Evolutionary conservation across 2,329 filamentous ascomycete species (phyloP).

Genomic region (Hirsutella thompsonii): DNA sequence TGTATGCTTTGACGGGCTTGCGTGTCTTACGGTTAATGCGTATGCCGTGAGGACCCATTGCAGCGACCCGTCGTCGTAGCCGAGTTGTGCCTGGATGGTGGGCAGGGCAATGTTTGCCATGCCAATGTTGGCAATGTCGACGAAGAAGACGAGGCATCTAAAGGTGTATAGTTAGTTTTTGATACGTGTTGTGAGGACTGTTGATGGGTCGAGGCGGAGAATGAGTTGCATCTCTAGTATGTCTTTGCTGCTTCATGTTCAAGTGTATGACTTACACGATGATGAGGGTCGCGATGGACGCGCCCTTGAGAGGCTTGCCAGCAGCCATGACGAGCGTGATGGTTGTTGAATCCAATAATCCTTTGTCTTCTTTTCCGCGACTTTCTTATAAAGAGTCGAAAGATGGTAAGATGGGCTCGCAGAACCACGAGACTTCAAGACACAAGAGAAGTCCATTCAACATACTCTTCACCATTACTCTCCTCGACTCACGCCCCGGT

Average conservation of each 20-base stretch:
- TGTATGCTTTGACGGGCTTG: no score
- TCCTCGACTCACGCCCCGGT: no score
- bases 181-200: no score
- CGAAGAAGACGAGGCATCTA: constrained; percentile 6
- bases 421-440: no score
- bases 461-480: no score
- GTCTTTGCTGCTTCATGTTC: neutral
- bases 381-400: no score
- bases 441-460: no score
- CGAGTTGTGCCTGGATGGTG: constrained; percentile 5
- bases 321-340: neutral
- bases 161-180: no score
- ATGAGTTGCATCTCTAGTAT: neutral
- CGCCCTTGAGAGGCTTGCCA: neutral
- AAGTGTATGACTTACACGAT: neutral
- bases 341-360: no score
- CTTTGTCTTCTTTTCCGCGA: no score
- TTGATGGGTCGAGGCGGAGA: neutral
- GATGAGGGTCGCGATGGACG: constrained; percentile 2
- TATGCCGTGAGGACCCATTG: constrained; percentile 7
- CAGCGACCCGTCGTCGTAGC: constrained; percentile 3
- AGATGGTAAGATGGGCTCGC: no score
- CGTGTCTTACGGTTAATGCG: constrained; percentile 3
- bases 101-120: constrained; percentile 7
- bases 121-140: constrained; percentile 6